A percentile compares a stretch with the other conserved stretches of the same genome.
Evolutionary conservation across 148 eudicot species (phyloP).

Genomic region (Fallopia convolvulus): DNA sequence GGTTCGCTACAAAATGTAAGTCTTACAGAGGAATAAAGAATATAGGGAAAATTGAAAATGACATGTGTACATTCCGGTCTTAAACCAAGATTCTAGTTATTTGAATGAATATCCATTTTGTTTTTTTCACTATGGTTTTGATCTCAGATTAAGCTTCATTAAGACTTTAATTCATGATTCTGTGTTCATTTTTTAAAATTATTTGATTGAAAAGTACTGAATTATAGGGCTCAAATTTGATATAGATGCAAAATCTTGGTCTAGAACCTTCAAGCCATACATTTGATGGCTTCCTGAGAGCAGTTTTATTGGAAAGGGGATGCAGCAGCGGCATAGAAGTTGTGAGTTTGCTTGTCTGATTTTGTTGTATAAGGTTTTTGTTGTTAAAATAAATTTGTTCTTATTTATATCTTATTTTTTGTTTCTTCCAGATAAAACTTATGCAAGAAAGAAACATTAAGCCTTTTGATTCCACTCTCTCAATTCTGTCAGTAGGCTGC

Average conservation of each 20-base stretch:
- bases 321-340: conserved; percentile 40
- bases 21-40: neutral
- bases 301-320: conserved; percentile 38
- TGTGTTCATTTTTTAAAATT: neutral
- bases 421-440: conserved; percentile 46
- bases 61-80: neutral
- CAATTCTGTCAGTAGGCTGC: conserved; percentile 48
- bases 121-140: neutral
- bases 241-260: conserved; percentile 82
- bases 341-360: conserved; percentile 33
- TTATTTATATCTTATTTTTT: conserved; percentile 11
- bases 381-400: neutral
- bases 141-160: conserved; percentile 4
- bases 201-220: conserved; percentile 20
- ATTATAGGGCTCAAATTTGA: conserved; percentile 16
- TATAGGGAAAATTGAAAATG: neutral
- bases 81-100: neutral
- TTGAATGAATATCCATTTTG: neutral
- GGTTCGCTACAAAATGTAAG: neutral
- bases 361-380: conserved; percentile 9
- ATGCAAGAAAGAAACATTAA: conserved; percentile 53
- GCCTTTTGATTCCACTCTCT: conserved; percentile 67
- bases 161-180: neutral
- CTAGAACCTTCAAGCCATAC: conserved; percentile 53
- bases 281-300: conserved; percentile 64